Percentiles rank a stretch among this genome's conserved stretches.
Evolutionary conservation across 2,329 filamentous ascomycete species (phyloP).

Genomic region (Penicillium palitans): DNA sequence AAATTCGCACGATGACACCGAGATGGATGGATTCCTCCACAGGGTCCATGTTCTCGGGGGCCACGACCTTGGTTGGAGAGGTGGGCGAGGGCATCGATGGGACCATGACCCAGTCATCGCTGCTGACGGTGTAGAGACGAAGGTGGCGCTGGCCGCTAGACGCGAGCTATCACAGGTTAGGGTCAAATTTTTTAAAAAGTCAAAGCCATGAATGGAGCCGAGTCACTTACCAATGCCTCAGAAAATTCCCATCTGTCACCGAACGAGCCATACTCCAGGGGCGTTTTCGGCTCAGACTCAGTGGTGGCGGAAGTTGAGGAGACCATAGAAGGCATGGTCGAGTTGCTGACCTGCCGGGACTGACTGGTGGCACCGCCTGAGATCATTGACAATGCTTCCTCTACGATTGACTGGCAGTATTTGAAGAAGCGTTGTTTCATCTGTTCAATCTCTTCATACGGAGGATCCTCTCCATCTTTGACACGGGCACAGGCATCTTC

Average conservation of each 20-base stretch:
- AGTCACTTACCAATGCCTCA: background rate
- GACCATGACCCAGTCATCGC: conserved; percentile 31
- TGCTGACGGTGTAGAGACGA: conserved; percentile 34
- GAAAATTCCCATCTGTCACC: background rate
- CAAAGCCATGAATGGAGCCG: background rate
- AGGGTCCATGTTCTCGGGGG: conserved; percentile 20
- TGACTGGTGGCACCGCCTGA: background rate
- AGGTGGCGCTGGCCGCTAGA: background rate
- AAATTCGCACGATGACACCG: conserved; percentile 32
- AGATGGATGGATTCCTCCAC: conserved; percentile 27
- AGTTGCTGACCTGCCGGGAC: background rate
- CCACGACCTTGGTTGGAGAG: conserved; percentile 9
- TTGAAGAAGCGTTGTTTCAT: conserved; percentile 24
- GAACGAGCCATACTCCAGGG: background rate
- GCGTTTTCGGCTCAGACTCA: background rate
- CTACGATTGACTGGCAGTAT: conserved; percentile 15
- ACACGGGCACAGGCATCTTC: conserved; percentile 2
- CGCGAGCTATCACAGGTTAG: conserved; percentile 1
- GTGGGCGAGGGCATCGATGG: conserved; percentile 14
- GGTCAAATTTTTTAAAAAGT: background rate
- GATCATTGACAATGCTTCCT: background rate
- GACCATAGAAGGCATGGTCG: background rate
- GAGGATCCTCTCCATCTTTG: background rate
- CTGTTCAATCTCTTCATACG: conserved; percentile 4
- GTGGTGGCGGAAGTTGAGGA: background rate